phyloP scores from a whole-genome alignment of 2,329 filamentous ascomycete genomes.

The Microdochium bolleyi region DNA sequence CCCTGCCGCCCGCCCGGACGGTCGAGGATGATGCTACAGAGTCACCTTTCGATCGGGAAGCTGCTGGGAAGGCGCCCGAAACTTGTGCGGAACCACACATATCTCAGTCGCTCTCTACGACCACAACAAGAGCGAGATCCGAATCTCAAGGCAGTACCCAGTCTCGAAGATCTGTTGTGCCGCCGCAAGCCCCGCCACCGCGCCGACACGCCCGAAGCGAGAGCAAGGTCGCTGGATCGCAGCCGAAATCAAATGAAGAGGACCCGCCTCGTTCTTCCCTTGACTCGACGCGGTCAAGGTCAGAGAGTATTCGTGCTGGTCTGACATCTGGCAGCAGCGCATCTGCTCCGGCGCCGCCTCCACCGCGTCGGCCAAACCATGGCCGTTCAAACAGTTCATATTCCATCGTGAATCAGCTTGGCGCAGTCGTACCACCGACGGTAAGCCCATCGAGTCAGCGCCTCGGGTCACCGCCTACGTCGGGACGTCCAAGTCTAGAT shows the following conservation, averaged over 20 bases:
- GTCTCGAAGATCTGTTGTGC: constrained; percentile 23
- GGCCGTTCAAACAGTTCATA: constrained; percentile 15
- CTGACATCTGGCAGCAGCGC: constrained; percentile 16
- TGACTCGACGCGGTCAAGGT: constrained; percentile 39
- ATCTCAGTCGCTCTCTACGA: constrained; percentile 30
- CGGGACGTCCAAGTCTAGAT: neutral
- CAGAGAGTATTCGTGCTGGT: constrained; percentile 35
- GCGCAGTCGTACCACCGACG: neutral
- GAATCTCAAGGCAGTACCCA: constrained; percentile 19
- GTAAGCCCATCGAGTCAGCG: neutral
- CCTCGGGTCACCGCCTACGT: neutral
- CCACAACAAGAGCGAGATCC: constrained; percentile 21
- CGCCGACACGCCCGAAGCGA: constrained; percentile 28
- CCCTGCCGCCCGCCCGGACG: constrained; percentile 40
- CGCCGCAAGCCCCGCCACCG: constrained; percentile 43
- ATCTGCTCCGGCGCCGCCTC: constrained; percentile 42
- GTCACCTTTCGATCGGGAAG: constrained; percentile 45
- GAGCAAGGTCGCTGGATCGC: constrained; percentile 10
- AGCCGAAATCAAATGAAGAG: constrained; percentile 18
- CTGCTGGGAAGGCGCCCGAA: constrained; percentile 43
- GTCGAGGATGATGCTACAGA: constrained; percentile 39
- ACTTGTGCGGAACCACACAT: constrained; percentile 21
- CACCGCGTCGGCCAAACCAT: constrained; percentile 40
- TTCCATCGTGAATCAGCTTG: neutral
- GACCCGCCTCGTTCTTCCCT: constrained; percentile 37